Evolutionary conservation across 768 basidiomycete species (phyloP), one percentile per base, ranked within the genome.

Genomic region (Chalciporus pseudorubinellus): DNA sequence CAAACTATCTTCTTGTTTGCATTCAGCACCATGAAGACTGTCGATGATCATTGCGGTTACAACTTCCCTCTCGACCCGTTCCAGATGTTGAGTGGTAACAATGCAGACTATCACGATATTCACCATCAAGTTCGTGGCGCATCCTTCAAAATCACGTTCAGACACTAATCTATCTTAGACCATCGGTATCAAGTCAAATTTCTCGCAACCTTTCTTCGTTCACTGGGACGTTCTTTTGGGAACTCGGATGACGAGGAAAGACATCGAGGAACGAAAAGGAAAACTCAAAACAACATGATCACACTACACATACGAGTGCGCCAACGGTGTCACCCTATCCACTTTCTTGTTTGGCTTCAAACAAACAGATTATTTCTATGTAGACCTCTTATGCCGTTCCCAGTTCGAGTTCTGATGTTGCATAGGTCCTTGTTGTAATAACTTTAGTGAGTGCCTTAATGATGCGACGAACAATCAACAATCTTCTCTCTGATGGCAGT

Each of bases 101-200:
- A 92, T 66, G 89, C 94, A 1, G 92, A 95, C 70, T 99, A 95
- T 70, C 95, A 98, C 67, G 95, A 98, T 68, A 97, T 98, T 53
- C 95, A 98, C 64, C 95, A 98, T 69, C 93, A 95, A 77, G 89
- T 87, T 51, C 61, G 71, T 72, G 13, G 22, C 26, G 29, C 38
- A 3, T 1, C 19, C 33, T 10, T 44, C 21, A 3, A 29, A 3
- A 11, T 51, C 16, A 13, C 6, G 19, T 48, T 18, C 10, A 8
- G 50, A 8, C 7, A 1, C 6, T 20, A 13, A 50, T 39, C 12
- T 34, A 28, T 48, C 49, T 33, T 29, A 66, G 65, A 10, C 10
- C 22, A 80, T 89, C 54, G 95, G 95, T 3, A 91, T 97, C 73
- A 98, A 98, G 71, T 87, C 84, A 39, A 99, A 99, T 65, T 99